These are phyloP conservation scores for Nemania diffusa DNA, from an alignment of 2,329 filamentous ascomycete species.

Conservation along the genomic window DNA sequence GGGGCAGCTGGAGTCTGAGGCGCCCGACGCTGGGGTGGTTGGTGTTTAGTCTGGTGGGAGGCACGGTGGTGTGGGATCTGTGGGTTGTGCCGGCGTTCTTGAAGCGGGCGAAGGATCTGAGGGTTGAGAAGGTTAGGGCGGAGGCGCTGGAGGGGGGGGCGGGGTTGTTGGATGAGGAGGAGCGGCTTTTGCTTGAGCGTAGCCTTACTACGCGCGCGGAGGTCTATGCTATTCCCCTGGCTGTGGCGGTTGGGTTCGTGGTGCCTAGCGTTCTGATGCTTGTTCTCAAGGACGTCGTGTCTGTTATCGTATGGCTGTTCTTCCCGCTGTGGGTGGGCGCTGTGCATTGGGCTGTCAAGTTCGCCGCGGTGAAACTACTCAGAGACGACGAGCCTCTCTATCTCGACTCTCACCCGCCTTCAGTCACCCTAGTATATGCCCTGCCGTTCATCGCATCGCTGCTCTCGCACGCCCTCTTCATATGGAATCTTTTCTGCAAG, in stretches of 20 bases:
- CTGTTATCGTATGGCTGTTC: conserved; percentile 61
- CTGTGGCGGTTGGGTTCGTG: conserved; percentile 60
- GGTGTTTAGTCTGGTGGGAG: conserved; percentile 60
- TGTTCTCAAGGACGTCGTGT: conserved; percentile 50
- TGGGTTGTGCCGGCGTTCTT: conserved; percentile 63
- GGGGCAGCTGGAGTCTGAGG: conserved; percentile 46
- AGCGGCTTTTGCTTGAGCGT: conserved; percentile 42
- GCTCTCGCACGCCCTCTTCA: conserved; percentile 55
- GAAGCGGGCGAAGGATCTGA: conserved; percentile 51
- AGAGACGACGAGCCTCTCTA: conserved; percentile 51
- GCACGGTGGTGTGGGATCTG: conserved; percentile 63
- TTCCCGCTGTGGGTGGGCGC: conserved; percentile 62
- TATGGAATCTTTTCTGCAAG: conserved; percentile 53
- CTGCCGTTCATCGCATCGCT: conserved; percentile 58
- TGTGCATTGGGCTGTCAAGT: conserved; percentile 52
- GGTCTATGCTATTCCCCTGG: conserved; percentile 65
- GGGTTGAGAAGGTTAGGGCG: conserved; percentile 38
- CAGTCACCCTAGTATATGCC: conserved; percentile 56
- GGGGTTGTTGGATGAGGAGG: conserved; percentile 6
- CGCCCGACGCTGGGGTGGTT: conserved; percentile 56
- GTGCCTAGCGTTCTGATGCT: conserved; percentile 60
- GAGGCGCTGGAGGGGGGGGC: conserved; percentile 15
- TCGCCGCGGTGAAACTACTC: conserved; percentile 41
- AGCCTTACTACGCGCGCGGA: conserved; percentile 59
- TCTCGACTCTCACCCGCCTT: conserved; percentile 55